Conservation (phyloP, 208 protist species). For the Leishmania tropica region DNA sequence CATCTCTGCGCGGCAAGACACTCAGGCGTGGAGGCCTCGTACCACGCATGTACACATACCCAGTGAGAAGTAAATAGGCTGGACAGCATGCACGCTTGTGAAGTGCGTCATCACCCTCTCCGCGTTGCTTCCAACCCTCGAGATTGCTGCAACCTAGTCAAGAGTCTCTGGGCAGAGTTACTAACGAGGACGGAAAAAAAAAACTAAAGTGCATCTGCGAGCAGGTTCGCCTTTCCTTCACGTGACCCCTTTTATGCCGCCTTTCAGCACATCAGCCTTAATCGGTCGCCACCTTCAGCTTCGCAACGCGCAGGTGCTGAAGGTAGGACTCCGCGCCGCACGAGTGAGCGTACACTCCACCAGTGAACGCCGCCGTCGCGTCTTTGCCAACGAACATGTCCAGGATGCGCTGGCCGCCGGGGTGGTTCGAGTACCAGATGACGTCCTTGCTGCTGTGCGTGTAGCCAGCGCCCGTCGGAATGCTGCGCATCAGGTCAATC, state of each 20-base stretch:
- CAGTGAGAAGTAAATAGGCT: background rate
- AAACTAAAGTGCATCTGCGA: background rate
- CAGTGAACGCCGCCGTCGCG: slow-evolving; percentile 69
- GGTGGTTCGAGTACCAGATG: slow-evolving; percentile 74
- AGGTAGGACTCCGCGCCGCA: slow-evolving; percentile 65
- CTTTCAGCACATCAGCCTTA: background rate
- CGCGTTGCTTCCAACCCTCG: background rate
- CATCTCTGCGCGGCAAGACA: background rate
- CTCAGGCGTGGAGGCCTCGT: background rate
- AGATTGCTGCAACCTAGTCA: background rate
- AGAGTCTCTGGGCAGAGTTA: background rate
- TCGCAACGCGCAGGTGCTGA: slow-evolving; percentile 65
- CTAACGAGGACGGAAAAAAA: too few species aligned
- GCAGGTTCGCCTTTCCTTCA: background rate
- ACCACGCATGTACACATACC: background rate
- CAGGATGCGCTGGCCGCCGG: slow-evolving; percentile 75
- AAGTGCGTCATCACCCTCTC: background rate
- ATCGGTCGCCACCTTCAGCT: slow-evolving; percentile 31
- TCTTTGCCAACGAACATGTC: slow-evolving; percentile 82
- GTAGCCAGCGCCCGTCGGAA: slow-evolving; percentile 63
- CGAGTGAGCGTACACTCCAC: slow-evolving; percentile 76
- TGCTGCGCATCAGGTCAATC: slow-evolving; percentile 63
- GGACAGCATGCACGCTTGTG: background rate
- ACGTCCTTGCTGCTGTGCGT: slow-evolving; percentile 71
- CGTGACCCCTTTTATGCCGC: background rate